Evolutionary conservation across 1,284 basidiomycete species (phyloP), one percentile per base, ranked within the genome.

Genomic region (Kalmanozyma brasiliensis): DNA sequence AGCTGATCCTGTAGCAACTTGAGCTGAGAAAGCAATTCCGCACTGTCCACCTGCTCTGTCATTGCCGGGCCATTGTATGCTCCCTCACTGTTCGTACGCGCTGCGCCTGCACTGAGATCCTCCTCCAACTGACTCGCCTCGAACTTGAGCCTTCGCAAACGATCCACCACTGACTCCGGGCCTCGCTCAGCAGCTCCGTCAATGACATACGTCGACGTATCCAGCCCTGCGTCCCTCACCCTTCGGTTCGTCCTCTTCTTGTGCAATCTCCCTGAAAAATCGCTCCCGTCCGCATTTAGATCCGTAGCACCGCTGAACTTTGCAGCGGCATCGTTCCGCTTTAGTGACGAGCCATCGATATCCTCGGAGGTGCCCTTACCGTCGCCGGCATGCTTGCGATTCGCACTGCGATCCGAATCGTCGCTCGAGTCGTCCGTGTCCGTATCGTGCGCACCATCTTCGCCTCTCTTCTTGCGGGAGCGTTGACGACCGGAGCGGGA

Each of bases 51-150:
- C 13, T 58, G 13, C 13, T 55, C 42, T 19, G 32, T 19, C 7
- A 11, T 17, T 9, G 32, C 8, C 13, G 3, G 42, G 7, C 1
- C 24, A 9, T 33, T 33, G 5, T 32, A 20, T 11, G 20, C 38
- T 7, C 24, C 26, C 6, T 36, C 35, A 36, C 40, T 23, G 32
- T 29, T 35, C 11, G 16, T 30, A 4, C n/a, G 23, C 4, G 46
- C 38, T 8, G 42, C 40, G 22, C 20, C 30, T 1, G 47, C 48
- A 22, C 41, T 46, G 26, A 71, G 32, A 32, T 71, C 63, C 22
- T 66, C 68, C 49, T 67, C 68, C 40, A 71, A 40, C 34, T 55
- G 56, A 46, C 59, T 56, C 17, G 63, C 56, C 32, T 71, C 68
- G 38, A 66, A 71, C 35, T 59, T 66, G 47, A 71, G 63, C 40